A percentile compares a stretch with the other conserved stretches of the same genome.
Conservation (phyloP, 2,329 filamentous ascomycete genomes). For the Claviceps quebecensis region DNA sequence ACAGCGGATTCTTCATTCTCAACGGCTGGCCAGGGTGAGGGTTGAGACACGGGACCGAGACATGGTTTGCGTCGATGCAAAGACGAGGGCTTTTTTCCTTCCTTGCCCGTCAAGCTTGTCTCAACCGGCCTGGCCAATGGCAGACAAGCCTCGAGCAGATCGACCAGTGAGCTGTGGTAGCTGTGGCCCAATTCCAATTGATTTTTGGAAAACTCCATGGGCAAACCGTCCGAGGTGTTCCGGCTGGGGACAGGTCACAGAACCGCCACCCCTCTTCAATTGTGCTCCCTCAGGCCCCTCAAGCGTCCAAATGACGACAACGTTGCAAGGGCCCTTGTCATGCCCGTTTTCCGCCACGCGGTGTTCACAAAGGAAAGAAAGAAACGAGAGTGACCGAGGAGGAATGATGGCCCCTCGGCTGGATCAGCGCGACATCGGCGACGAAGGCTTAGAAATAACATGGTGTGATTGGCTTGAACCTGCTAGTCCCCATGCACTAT, state of each 20-base stretch:
- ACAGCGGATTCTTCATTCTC: not conserved
- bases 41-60: too few species aligned
- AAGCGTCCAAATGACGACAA: slow-evolving; percentile 5
- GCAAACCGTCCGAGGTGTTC: not conserved
- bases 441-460: slow-evolving; percentile 15
- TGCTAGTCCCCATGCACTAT: not conserved
- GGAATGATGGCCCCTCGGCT: not conserved
- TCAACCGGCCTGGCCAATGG: not conserved
- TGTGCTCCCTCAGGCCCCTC: not conserved
- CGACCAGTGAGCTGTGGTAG: not conserved
- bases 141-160: not conserved
- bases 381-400: not conserved
- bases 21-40: too few species aligned
- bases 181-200: not conserved
- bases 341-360: slow-evolving; percentile 2
- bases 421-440: slow-evolving; percentile 19
- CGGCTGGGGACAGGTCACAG: not conserved
- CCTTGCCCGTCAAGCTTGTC: not conserved
- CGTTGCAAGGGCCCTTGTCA: slow-evolving; percentile 3
- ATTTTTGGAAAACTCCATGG: not conserved
- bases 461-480: slow-evolving; percentile 16
- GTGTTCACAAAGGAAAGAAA: not conserved
- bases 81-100: not conserved
- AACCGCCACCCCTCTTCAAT: not conserved
- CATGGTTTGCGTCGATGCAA: not conserved